Evolutionary conservation across 2,329 filamentous ascomycete genomes (phyloP).

Genomic region (Calonectria naviculata): DNA sequence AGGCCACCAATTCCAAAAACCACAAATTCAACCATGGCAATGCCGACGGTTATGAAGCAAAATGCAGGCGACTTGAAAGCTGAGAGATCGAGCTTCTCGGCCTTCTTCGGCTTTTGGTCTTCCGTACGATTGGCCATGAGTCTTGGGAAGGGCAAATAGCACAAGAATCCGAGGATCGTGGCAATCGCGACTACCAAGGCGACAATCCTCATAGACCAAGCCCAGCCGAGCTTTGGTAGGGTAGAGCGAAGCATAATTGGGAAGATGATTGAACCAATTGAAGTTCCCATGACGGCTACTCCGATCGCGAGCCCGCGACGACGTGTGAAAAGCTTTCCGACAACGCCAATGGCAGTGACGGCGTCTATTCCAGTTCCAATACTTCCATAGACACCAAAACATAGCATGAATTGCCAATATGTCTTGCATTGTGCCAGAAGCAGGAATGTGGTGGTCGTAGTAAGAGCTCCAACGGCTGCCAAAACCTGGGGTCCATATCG

Average conservation of each 20-base stretch:
- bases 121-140: conserved; percentile 4
- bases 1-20: conserved; percentile 57
- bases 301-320: conserved; percentile 27
- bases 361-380: conserved; percentile 50
- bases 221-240: conserved; percentile 41
- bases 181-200: conserved; percentile 37
- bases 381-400: conserved; percentile 54
- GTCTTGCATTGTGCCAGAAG: conserved; percentile 55
- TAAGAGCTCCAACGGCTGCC: conserved; percentile 46
- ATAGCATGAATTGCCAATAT: conserved; percentile 60
- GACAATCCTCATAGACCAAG: conserved; percentile 45
- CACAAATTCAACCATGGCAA: conserved; percentile 58
- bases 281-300: conserved; percentile 25
- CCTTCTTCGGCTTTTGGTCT: not conserved
- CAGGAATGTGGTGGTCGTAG: conserved; percentile 51
- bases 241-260: conserved; percentile 43
- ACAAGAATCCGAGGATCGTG: conserved; percentile 42
- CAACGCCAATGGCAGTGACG: conserved; percentile 42
- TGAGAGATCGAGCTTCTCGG: conserved; percentile 44
- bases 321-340: conserved; percentile 38
- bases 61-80: conserved; percentile 52
- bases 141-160: conserved; percentile 43
- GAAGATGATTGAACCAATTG: conserved; percentile 42
- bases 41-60: conserved; percentile 48
- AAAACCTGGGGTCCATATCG: conserved; percentile 54